Conservation (phyloP, 2,329 filamentous ascomycete species). For the Pestalotiopsis sp. region DNA sequence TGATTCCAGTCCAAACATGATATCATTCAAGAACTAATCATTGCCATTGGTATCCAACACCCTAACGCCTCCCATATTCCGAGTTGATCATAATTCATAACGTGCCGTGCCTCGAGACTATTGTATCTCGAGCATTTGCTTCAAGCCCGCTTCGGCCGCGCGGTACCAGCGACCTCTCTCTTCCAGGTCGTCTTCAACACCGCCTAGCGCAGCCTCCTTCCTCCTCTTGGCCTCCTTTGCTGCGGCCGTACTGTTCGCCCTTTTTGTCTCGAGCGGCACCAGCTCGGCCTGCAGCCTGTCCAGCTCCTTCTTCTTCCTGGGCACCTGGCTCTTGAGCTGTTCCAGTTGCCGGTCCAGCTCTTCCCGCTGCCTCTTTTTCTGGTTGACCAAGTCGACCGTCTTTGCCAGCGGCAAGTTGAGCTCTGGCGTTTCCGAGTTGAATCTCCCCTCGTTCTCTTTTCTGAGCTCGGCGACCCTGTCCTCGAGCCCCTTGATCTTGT, state of each 20-base stretch:
- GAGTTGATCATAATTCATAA: neutral
- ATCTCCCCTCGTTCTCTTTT: conserved; percentile 37
- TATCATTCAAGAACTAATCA: too few species aligned
- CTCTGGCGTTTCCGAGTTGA: conserved; percentile 41
- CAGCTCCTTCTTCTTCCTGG: conserved; percentile 67
- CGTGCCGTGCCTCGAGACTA: neutral
- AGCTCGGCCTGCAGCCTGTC: conserved; percentile 71
- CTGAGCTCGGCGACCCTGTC: conserved; percentile 48
- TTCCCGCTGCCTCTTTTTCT: conserved; percentile 52
- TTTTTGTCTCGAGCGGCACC: conserved; percentile 67
- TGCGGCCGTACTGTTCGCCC: conserved; percentile 64
- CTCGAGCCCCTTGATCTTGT: conserved; percentile 51
- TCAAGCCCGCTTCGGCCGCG: conserved; percentile 67
- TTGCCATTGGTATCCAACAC: neutral
- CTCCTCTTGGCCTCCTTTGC: conserved; percentile 72
- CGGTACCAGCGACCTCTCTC: conserved; percentile 76
- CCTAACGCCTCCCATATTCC: neutral
- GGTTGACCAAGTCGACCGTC: conserved; percentile 56
- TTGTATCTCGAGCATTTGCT: conserved; percentile 61
- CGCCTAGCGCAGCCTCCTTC: conserved; percentile 67
- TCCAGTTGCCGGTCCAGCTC: conserved; percentile 68
- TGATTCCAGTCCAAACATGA: too few species aligned
- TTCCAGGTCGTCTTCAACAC: conserved; percentile 73
- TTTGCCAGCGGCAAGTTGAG: conserved; percentile 60
- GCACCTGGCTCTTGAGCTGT: conserved; percentile 61